phyloP scores from a whole-genome alignment of 2,329 filamentous ascomycete genomes.

The Paracorniculantispora psalliotae region DNA sequence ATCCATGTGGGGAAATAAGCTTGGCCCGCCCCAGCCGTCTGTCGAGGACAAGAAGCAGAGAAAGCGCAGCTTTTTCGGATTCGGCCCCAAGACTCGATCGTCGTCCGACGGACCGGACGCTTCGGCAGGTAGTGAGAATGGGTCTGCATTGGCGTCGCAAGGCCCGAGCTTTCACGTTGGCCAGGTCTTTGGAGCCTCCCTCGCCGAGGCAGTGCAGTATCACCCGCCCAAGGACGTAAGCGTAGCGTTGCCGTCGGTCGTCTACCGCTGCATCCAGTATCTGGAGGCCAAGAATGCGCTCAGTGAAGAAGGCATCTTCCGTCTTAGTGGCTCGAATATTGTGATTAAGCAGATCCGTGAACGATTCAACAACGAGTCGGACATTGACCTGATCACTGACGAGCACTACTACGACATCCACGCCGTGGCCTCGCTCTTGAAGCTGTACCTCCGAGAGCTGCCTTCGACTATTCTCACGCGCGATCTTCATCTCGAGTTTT shows the following conservation, averaged over 20 bases:
- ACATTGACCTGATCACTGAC: slow-evolving; percentile 79
- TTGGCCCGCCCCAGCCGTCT: slow-evolving; percentile 44
- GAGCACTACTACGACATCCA: slow-evolving; percentile 92
- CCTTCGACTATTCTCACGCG: slow-evolving; percentile 87
- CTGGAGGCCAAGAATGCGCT: slow-evolving; percentile 76
- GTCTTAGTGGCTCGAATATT: slow-evolving; percentile 92
- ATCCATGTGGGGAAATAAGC: slow-evolving; percentile 79
- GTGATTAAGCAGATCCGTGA: slow-evolving; percentile 88
- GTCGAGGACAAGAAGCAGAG: slow-evolving; percentile 72
- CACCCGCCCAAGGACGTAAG: slow-evolving; percentile 68
- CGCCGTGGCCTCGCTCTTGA: slow-evolving; percentile 88
- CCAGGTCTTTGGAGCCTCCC: slow-evolving; percentile 77
- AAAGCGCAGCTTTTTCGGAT: slow-evolving; percentile 74
- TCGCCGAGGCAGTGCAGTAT: slow-evolving; percentile 80
- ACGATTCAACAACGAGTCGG: slow-evolving; percentile 88
- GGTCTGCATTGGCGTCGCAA: slow-evolving; percentile 33
- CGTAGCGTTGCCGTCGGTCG: slow-evolving; percentile 80
- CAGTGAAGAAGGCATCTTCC: slow-evolving; percentile 90
- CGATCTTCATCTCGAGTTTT: slow-evolving; percentile 84
- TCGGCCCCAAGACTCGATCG: slow-evolving; percentile 55
- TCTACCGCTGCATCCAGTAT: slow-evolving; percentile 94
- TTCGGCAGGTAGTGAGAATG: slow-evolving; percentile 44
- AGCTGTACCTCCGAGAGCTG: slow-evolving; percentile 88
- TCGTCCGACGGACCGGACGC: slow-evolving; percentile 56
- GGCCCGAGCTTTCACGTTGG: slow-evolving; percentile 49